Conservation (phyloP, 129 eudicot species). For the Logfia minima region DNA sequence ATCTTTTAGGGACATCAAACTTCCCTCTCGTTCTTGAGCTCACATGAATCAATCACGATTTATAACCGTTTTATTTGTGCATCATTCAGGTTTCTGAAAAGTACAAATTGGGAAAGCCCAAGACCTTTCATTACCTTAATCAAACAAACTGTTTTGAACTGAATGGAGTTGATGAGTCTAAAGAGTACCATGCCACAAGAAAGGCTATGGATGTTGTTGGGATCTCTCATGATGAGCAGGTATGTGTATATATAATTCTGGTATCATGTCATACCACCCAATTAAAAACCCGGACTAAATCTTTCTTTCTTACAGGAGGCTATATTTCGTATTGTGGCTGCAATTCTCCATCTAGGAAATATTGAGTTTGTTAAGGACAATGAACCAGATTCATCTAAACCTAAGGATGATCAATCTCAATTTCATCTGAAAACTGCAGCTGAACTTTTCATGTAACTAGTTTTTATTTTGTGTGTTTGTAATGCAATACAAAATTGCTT, state of each 20-base stretch:
- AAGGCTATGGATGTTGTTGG: slow-evolving; percentile 97
- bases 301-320: slow-evolving; percentile 61
- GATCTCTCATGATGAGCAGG: slow-evolving; percentile 81
- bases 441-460: slow-evolving; percentile 70
- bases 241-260: slow-evolving; percentile 12
- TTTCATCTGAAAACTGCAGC: slow-evolving; percentile 74
- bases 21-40: too few species aligned
- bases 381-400: slow-evolving; percentile 79
- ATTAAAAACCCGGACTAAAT: neutral
- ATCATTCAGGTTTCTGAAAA: slow-evolving; percentile 52
- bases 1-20: too few species aligned
- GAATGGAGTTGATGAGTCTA: slow-evolving; percentile 63
- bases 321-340: slow-evolving; percentile 92
- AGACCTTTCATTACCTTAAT: slow-evolving; percentile 76
- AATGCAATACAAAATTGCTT: neutral
- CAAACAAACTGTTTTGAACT: slow-evolving; percentile 69
- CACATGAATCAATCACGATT: too few species aligned
- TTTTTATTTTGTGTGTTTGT: slow-evolving; percentile 1
- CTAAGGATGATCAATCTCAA: slow-evolving; percentile 89
- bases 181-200: slow-evolving; percentile 73
- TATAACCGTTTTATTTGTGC: neutral
- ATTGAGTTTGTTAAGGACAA: slow-evolving; percentile 66
- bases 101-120: slow-evolving; percentile 67
- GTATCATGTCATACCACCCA: neutral
- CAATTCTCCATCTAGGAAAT: slow-evolving; percentile 92